Evolutionary conservation across 2,329 filamentous ascomycete genomes (phyloP), one percentile per base, ranked within the genome.

Genomic region (Colletotrichum somersetense): DNA sequence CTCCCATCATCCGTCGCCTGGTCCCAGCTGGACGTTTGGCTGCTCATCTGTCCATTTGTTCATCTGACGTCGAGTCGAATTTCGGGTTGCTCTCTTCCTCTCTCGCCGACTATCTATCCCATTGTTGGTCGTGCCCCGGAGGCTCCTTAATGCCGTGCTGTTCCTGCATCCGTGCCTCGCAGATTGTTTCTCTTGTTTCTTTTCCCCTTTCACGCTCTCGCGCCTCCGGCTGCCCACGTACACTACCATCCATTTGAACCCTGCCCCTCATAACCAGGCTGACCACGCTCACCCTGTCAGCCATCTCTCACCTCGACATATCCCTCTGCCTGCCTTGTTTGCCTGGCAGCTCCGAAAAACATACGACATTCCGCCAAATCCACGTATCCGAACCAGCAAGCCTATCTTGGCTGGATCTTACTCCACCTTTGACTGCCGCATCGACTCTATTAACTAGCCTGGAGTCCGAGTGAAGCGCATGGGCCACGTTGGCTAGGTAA

Each of bases 161-260:
- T 75, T 76, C 75, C 76, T 78, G 77, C 77, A 78, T 78, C 75
- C 75, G 77, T 77, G 74, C 69, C 74, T 71, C 73, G 53, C 33
- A 62, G 57, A 68, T 57, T 58, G 20, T 56, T 59, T 71, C 65
- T 67, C 57, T 71, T 59, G 52, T 73, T 48, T 73, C 56, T 44
- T 38, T 72, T 73, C 67, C 65, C 53, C 66, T 67, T 56, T 65
- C 65, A 71, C 66, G 20, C 33, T 44, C 23, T 48, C 30, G 33
- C 42, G 57, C 64, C 67, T 66, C 52, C 33, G 50, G 35, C 48
- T 23, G 53, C 66, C n/a, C 14, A 52, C 57, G n/a, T 18, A 42
- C 40, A 42, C 42, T 35, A 14, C 30, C 11, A 26, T 55, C 58
- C 53, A 35, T 55, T 52, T 53, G 35, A 62, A 53, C 44, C 44